Base-by-base conservation (phyloP, 306 rosid genomes). In the Biancaea sappan region DNA sequence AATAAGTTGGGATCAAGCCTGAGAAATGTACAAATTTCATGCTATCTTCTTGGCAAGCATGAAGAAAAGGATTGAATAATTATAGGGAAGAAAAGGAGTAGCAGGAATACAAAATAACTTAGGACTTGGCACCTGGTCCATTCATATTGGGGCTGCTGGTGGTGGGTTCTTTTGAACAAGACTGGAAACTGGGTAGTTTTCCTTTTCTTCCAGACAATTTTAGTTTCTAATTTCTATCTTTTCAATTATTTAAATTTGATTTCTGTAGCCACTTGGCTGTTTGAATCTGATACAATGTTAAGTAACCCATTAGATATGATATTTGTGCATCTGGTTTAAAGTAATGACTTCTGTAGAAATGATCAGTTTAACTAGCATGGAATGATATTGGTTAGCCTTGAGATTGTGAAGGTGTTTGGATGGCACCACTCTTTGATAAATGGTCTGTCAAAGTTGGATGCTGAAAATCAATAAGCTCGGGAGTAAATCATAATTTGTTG, bases 131-230 rank as follows among this genome's bases (percentile, higher is more conserved):
- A 48, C 50, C 34, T 26, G 59, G 35, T 21, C 57, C 34, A 9
- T 48, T 38, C 29, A 66, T 46, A 66, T 56, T 47, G 65, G 51
- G 48, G 78, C 66, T 64, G 62, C 32, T 64, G 69, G 52, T 31
- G 26, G 37, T 41, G 62, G 31, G 29, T 58, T 57, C 65, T 51
- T 79, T 47, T 37, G 40, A 21, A 54, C 62, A 46, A 18, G 29
- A 34, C 31, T 19, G 52, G 54, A 66, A 64, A 54, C 73, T 53
- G 58, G 57, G 35, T 13, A 44, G 38, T 47, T 35, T 51, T 63
- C 53, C 53, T 53, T 66, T 50, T 44, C 35, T 46, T 56, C 78
- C 14, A 53, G 34, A 54, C 14, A 12, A n/a, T n/a, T n/a, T n/a
- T n/a, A n/a, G n/a, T 52, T 62, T 63, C 69, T 28, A 52, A 26